A percentile compares a stretch with the other conserved stretches of the same genome.
These are phyloP conservation scores for Melastoma malabathricum DNA, from an alignment of 345 rosid species.

Conservation along the genomic window DNA sequence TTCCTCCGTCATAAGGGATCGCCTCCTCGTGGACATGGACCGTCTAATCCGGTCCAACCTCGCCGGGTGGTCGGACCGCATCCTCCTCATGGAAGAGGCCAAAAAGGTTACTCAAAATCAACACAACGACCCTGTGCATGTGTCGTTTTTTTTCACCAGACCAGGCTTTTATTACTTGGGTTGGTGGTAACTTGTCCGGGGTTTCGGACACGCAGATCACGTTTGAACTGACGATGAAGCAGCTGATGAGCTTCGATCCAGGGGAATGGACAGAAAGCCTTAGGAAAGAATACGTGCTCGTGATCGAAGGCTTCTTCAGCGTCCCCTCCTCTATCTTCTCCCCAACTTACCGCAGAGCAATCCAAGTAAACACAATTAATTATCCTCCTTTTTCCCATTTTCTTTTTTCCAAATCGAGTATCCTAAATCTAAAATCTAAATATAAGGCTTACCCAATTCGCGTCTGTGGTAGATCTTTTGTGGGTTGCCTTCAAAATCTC, in stretches of 20 bases:
- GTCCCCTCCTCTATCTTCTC: conserved; percentile 67
- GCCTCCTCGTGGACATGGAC: conserved; percentile 76
- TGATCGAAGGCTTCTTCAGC: conserved; percentile 83
- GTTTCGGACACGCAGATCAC: conserved; percentile 38
- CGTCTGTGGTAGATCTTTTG: too few relatives aligned
- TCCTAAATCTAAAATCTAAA: too few relatives aligned
- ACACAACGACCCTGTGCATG: too few relatives aligned
- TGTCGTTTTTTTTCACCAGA: too few relatives aligned
- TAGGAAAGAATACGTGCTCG: conserved; percentile 77
- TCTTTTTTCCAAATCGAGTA: too few relatives aligned
- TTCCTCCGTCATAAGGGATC: conserved; percentile 55
- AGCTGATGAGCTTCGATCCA: conserved; percentile 85
- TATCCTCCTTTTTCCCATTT: too few relatives aligned
- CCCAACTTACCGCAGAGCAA: conserved; percentile 71
- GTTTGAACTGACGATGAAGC: conserved; percentile 73
- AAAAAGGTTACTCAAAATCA: conserved; percentile 49
- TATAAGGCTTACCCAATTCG: too few relatives aligned
- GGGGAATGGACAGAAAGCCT: conserved; percentile 78
- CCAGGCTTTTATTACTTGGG: too few relatives aligned
- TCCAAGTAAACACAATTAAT: conserved; percentile 13
- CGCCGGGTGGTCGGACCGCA: conserved; percentile 73
- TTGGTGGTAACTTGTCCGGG: too few relatives aligned
- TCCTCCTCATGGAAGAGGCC: conserved; percentile 95
- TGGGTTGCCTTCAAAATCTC: too few relatives aligned
- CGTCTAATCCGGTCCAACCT: conserved; percentile 82